A percentile compares a stretch with the other conserved stretches of the same genome.
Conservation (phyloP, 495 filamentous ascomycete genomes). For the Neurospora sp. region DNA sequence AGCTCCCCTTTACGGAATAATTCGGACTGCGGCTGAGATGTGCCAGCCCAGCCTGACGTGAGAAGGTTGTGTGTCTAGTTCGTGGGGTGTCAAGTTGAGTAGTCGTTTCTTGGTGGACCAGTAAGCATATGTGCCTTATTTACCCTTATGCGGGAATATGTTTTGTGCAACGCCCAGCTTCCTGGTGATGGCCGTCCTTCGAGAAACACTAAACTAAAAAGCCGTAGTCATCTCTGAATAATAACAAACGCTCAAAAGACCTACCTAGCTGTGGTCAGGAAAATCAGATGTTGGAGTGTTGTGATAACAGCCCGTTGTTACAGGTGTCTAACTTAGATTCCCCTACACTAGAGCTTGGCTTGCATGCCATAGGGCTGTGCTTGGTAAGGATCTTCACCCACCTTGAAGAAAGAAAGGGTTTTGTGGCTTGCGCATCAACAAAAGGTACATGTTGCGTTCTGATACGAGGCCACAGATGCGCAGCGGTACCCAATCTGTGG, state of each 20-base stretch:
- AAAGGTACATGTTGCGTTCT: not conserved
- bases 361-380: slow-evolving; percentile 10
- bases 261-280: not conserved
- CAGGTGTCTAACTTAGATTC: not conserved
- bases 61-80: not conserved
- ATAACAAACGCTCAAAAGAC: not conserved
- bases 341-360: not conserved
- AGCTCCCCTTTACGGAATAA: not conserved
- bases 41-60: not conserved
- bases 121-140: not conserved
- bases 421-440: not conserved
- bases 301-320: not conserved
- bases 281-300: not conserved
- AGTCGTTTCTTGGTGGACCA: not conserved
- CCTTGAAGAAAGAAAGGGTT: not conserved
- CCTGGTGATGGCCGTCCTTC: not conserved
- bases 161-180: not conserved
- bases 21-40: not conserved
- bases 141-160: not conserved
- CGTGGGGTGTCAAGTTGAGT: not conserved
- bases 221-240: not conserved
- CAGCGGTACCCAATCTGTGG: not conserved
- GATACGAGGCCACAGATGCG: not conserved
- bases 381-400: slow-evolving; percentile 9
- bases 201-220: not conserved